These are phyloP conservation scores for Suillus ampliporus DNA, from an alignment of 768 basidiomycete genomes.

Conservation along the genomic window DNA sequence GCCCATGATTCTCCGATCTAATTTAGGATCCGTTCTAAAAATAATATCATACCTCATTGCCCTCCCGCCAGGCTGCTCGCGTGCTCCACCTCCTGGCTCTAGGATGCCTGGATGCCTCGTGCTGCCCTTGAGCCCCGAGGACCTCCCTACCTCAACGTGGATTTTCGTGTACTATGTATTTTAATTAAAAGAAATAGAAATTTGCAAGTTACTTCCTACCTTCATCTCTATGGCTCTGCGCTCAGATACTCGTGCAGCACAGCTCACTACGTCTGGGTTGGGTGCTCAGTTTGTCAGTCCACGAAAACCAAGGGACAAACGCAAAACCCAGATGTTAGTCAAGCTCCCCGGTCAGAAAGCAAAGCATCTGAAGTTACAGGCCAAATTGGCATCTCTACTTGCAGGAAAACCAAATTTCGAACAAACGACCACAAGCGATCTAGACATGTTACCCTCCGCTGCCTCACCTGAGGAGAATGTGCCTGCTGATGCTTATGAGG, in stretches of 20 bases:
- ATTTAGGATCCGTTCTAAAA: neutral
- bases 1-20: neutral
- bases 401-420: neutral
- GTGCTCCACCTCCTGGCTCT: too few species aligned
- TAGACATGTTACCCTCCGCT: too few species aligned
- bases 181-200: too few species aligned
- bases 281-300: conserved; percentile 1
- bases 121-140: too few species aligned
- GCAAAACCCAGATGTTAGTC: neutral
- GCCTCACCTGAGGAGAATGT: too few species aligned
- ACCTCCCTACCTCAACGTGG: neutral
- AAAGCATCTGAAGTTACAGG: neutral
- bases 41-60: neutral
- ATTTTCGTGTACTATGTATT: too few species aligned
- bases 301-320: neutral
- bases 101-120: too few species aligned
- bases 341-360: neutral
- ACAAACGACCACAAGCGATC: too few species aligned
- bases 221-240: neutral
- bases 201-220: too few species aligned
- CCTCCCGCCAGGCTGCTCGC: neutral
- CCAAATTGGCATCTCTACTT: neutral
- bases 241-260: neutral
- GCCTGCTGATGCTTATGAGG: too few species aligned
- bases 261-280: neutral